Evolutionary conservation across 2,329 filamentous ascomycete species (phyloP).

Genomic region (Didymella segeticola): DNA sequence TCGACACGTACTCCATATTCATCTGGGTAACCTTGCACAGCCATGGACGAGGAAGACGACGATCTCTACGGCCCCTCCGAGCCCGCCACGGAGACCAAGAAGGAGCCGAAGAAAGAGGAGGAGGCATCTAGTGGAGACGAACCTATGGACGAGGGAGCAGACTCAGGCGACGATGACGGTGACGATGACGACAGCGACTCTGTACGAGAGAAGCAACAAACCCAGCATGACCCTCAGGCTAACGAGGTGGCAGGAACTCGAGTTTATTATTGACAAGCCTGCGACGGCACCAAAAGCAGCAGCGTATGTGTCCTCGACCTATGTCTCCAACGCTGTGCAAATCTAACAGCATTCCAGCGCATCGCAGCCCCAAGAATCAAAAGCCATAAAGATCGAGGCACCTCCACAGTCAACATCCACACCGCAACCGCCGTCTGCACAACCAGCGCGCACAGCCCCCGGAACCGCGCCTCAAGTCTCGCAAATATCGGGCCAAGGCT

Average conservation of each 20-base stretch:
- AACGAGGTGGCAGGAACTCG: slow-evolving; percentile 54
- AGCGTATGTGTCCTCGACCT: slow-evolving; percentile 30
- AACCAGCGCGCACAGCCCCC: slow-evolving; percentile 19
- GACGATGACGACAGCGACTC: slow-evolving; percentile 56
- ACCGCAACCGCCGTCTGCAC: slow-evolving; percentile 20
- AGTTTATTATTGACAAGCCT: slow-evolving; percentile 59
- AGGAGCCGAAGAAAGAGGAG: slow-evolving; percentile 35
- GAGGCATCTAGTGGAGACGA: slow-evolving; percentile 50
- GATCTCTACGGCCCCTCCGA: slow-evolving; percentile 57
- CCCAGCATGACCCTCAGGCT: slow-evolving; percentile 26
- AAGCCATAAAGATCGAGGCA: slow-evolving; percentile 48
- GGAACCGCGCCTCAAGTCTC: slow-evolving; percentile 33
- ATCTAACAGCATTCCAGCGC: slow-evolving; percentile 33
- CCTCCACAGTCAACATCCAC: slow-evolving; percentile 37
- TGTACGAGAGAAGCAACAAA: slow-evolving; percentile 30
- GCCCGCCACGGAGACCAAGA: slow-evolving; percentile 28
- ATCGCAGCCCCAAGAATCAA: slow-evolving; percentile 40
- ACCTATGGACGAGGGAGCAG: slow-evolving; percentile 54
- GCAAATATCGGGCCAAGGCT: slow-evolving; percentile 51
- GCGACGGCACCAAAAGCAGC: slow-evolving; percentile 50
- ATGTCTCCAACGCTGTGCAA: neutral
- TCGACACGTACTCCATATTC: neutral
- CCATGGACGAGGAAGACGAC: slow-evolving; percentile 61
- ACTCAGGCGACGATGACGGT: slow-evolving; percentile 55
- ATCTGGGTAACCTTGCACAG: slow-evolving; percentile 2